Conservation (phyloP, 164 flowering plant species). For the Nelumbo lutea region DNA sequence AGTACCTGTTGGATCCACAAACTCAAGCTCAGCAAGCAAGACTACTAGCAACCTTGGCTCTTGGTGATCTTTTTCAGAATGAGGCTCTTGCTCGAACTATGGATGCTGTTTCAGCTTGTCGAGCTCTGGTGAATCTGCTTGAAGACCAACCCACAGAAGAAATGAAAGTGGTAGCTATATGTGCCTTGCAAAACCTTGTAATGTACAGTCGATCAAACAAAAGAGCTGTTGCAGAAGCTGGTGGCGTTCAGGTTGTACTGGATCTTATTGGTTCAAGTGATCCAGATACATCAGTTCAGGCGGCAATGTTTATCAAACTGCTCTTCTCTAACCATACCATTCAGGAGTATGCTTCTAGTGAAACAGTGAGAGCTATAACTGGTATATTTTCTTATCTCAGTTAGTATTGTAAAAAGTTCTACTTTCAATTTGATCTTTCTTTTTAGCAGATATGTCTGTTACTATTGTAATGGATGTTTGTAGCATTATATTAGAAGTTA, state of each 20-base stretch:
- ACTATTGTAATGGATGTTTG: background rate
- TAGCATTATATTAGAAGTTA: too few species aligned
- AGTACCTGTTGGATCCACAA: slow-evolving; percentile 96
- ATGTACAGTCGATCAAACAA: slow-evolving; percentile 93
- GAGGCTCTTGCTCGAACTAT: slow-evolving; percentile 81
- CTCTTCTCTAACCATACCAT: slow-evolving; percentile 92
- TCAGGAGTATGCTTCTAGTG: slow-evolving; percentile 98
- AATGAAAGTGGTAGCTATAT: slow-evolving; percentile 97
- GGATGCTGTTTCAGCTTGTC: slow-evolving; percentile 94
- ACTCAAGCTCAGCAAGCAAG: slow-evolving; percentile 95
- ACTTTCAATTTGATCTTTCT: background rate
- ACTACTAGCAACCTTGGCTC: slow-evolving; percentile 84
- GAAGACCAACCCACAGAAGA: slow-evolving; percentile 99
- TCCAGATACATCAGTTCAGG: slow-evolving; percentile 93
- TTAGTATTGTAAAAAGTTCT: background rate
- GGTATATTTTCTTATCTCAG: slow-evolving; percentile 40
- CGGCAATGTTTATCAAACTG: slow-evolving; percentile 91
- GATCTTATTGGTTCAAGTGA: slow-evolving; percentile 90
- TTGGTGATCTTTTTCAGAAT: slow-evolving; percentile 95
- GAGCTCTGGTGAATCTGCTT: slow-evolving; percentile 92
- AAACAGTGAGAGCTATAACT: slow-evolving; percentile 92
- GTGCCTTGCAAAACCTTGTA: slow-evolving; percentile 97
- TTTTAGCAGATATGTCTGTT: background rate
- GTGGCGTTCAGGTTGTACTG: slow-evolving; percentile 93
- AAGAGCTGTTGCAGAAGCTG: slow-evolving; percentile 99